Evolutionary conservation across 1,139 yeast species (phyloP).

Genomic region (Zygosaccharomyces pseudobailii): DNA sequence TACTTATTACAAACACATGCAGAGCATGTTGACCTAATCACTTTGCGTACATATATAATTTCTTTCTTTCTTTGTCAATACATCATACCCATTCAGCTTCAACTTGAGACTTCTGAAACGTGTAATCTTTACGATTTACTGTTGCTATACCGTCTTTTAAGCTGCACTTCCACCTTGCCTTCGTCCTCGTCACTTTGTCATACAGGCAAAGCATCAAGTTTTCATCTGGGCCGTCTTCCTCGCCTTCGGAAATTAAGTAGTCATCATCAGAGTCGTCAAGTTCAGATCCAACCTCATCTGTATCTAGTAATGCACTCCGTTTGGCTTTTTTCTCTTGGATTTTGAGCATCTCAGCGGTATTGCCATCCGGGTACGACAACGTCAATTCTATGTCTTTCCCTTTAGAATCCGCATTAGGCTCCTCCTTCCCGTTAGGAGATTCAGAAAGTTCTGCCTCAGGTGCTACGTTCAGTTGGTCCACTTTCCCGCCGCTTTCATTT

Average conservation of each 20-base stretch:
- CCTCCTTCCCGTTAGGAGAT: slow-evolving; percentile 15
- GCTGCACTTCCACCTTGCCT: slow-evolving; percentile 96
- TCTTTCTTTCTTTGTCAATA: not conserved
- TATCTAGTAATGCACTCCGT: slow-evolving; percentile 39
- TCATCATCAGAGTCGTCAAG: slow-evolving; percentile 56
- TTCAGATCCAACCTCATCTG: slow-evolving; percentile 62
- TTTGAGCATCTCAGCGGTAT: slow-evolving; percentile 43
- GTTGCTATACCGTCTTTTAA: slow-evolving; percentile 94
- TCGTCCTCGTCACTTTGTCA: slow-evolving; percentile 92
- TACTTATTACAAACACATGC: slow-evolving; percentile 3
- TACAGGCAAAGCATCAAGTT: slow-evolving; percentile 91
- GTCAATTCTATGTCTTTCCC: slow-evolving; percentile 15
- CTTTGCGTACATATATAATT: not conserved
- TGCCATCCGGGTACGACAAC: slow-evolving; percentile 43
- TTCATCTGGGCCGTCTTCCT: slow-evolving; percentile 60
- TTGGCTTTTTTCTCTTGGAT: slow-evolving; percentile 37
- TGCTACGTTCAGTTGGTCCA: slow-evolving; percentile 4
- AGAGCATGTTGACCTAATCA: slow-evolving; percentile 1
- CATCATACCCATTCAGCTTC: slow-evolving; percentile 77
- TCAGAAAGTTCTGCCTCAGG: slow-evolving; percentile 3
- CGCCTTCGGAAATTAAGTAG: slow-evolving; percentile 45
- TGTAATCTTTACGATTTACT: slow-evolving; percentile 86
- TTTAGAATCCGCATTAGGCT: slow-evolving; percentile 13
- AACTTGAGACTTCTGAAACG: slow-evolving; percentile 90
- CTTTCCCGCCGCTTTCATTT: slow-evolving; percentile 31